A percentile compares a stretch with the other conserved stretches of the same genome.
Evolutionary conservation across 2,329 filamentous ascomycete genomes (phyloP).

Genomic region (Tolypocladium inflatum): DNA sequence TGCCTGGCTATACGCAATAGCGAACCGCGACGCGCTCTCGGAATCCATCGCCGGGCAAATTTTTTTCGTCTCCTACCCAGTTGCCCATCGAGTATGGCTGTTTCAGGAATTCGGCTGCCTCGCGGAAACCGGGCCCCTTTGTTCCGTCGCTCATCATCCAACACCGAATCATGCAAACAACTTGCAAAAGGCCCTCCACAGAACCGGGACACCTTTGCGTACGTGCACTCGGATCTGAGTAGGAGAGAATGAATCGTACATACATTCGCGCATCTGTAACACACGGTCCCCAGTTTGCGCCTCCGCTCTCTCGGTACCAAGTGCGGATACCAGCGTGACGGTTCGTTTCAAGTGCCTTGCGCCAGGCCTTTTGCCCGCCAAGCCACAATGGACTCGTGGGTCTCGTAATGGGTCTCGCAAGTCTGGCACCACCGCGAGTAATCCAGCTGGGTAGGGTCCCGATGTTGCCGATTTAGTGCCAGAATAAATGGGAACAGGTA

Average conservation of each 20-base stretch:
- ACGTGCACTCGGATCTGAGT: not conserved
- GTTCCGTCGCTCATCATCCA: not conserved
- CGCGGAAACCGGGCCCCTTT: too few relatives aligned
- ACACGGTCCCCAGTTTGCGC: not conserved
- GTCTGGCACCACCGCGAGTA: not conserved
- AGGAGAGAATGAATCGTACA: not conserved
- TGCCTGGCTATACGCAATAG: not conserved
- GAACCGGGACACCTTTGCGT: not conserved
- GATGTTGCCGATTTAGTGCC: not conserved
- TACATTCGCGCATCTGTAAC: not conserved
- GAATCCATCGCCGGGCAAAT: not conserved
- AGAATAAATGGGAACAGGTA: not conserved
- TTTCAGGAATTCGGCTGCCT: not conserved
- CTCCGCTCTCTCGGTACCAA: not conserved
- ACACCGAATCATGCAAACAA: not conserved
- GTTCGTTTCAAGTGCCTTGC: not conserved
- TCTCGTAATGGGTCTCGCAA: not conserved
- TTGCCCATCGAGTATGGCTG: not conserved
- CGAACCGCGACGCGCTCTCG: not conserved
- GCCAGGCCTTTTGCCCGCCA: not conserved
- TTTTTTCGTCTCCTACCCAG: not conserved
- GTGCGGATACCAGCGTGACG: not conserved
- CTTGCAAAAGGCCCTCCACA: not conserved
- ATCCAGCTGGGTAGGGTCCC: not conserved
- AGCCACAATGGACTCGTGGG: not conserved